Conservation (phyloP, 352 stramenopile genomes). For the Aphanomyces invadans region DNA sequence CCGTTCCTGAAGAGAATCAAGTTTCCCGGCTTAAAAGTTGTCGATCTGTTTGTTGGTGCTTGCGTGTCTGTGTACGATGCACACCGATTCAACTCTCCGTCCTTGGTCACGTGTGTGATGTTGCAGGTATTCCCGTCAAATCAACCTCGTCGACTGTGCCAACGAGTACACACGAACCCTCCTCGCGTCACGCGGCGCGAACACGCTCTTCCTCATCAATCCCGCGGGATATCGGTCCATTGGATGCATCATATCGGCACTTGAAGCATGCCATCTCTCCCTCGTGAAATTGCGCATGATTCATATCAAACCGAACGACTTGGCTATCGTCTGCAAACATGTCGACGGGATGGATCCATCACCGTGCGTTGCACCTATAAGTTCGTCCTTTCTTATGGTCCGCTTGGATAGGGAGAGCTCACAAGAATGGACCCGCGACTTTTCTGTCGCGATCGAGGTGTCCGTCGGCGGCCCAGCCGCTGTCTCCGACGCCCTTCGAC, state of each 20-base stretch:
- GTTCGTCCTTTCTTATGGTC: background rate
- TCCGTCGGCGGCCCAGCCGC: constrained; percentile 28
- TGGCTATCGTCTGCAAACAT: background rate
- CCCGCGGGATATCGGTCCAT: constrained; percentile 8
- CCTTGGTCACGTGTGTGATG: background rate
- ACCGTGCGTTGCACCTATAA: background rate
- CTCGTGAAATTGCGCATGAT: constrained; percentile 23
- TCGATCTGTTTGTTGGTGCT: constrained; percentile 59
- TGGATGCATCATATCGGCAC: constrained; percentile 8
- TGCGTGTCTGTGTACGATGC: constrained; percentile 50
- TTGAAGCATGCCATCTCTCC: constrained; percentile 11
- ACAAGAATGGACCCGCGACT: constrained; percentile 20
- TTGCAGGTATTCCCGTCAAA: constrained; percentile 60
- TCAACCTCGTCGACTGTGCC: constrained; percentile 53
- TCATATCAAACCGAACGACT: constrained; percentile 3
- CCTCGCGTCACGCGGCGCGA: constrained; percentile 8
- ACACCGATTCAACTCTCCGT: background rate
- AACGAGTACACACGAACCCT: constrained; percentile 53
- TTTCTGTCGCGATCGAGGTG: constrained; percentile 19
- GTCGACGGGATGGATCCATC: constrained; percentile 1
- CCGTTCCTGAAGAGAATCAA: constrained; percentile 74
- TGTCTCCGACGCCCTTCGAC: constrained; percentile 27
- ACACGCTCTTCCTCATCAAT: constrained; percentile 11
- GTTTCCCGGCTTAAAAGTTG: constrained; percentile 53
- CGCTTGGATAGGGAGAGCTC: background rate